Base-by-base conservation (phyloP, 306 rosid species). In the Vigna hirtella region DNA sequence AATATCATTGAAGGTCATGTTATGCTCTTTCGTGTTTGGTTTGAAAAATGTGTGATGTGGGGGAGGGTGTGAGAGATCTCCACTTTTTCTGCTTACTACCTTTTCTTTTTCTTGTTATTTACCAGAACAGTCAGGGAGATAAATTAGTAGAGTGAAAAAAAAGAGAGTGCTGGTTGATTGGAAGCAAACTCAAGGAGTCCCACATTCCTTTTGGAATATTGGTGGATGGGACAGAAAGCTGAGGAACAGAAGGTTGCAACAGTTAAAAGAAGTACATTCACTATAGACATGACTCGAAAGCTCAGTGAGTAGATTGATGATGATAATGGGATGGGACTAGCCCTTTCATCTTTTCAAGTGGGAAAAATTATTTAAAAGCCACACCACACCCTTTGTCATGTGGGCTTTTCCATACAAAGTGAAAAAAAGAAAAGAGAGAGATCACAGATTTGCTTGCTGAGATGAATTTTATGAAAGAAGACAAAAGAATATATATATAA, bases 171-270 rank as follows among this genome's bases (percentile, higher is more conserved):
- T 84, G 90, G 89, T 79, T 86, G 84, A 90, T 83, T 88, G 90
- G 87, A 74, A 86, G 90, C 87, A 83, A 82, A 82, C 50, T 65
- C 22, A 79, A 74, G 3, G 88, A 89, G 96, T 84, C 91, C 91
- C 96, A 90, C 90, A 87, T 87, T 90, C 87, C 79, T 80, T 86
- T 90, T 80, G 97, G 91, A 90, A 88, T 90, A 84, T 89, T 84
- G 85, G 91, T 86, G 90, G 98, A 94, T 90, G 96, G 94, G 97
- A 94, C 96, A 92, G 96, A 94, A 92, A 90, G 98, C 86, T 92
- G 89, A 82, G 90, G 93, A 92, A 94, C 98, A 90, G 96, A 94
- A 87, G 91, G 88, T 88, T 77, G 73, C 85, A 38, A 92, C 90
- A 94, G 97, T 91, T 36, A 50, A 80, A 82, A 59, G 81, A 93